Evolutionary conservation across 805 yeast genomes (phyloP).

Genomic region (Candida koratica): DNA sequence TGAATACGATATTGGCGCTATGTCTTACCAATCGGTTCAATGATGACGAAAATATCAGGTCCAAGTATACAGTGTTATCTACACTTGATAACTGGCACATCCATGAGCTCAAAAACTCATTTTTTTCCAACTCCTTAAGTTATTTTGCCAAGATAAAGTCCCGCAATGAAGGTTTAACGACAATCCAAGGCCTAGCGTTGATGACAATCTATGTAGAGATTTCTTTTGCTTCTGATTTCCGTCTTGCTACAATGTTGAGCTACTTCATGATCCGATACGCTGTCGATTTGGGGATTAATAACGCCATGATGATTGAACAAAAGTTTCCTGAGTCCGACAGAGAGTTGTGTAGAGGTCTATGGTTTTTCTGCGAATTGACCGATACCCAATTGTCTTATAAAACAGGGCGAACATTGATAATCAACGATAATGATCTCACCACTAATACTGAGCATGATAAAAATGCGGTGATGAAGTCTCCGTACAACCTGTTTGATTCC

Average conservation of each 20-base stretch:
- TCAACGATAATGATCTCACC: conserved; percentile 20
- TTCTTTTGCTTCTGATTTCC: conserved; percentile 22
- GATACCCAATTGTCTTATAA: conserved; percentile 29
- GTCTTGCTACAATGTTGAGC: conserved; percentile 23
- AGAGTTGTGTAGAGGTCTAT: conserved; percentile 18
- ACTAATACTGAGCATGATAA: conserved; percentile 24
- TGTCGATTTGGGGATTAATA: conserved; percentile 29
- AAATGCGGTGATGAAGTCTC: conserved; percentile 13
- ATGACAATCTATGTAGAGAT: conserved; percentile 36
- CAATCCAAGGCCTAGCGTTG: conserved; percentile 49
- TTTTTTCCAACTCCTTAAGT: conserved; percentile 33
- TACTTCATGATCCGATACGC: conserved; percentile 28
- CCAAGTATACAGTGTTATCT: conserved; percentile 13
- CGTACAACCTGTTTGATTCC: background rate
- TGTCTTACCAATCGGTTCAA: conserved; percentile 17
- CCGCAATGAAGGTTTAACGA: conserved; percentile 44
- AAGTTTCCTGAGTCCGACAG: conserved; percentile 15
- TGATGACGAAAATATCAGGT: conserved; percentile 11
- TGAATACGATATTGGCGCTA: conserved; percentile 27
- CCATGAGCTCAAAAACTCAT: conserved; percentile 14
- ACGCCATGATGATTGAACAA: conserved; percentile 13
- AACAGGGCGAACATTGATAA: conserved; percentile 26
- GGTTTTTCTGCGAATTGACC: conserved; percentile 29
- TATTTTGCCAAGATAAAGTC: conserved; percentile 50
- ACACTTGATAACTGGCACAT: conserved; percentile 11